These are phyloP conservation scores for Ophiocordyceps camponoti-rufipedis DNA, from an alignment of 2,329 filamentous ascomycete genomes.

Conservation along the genomic window DNA sequence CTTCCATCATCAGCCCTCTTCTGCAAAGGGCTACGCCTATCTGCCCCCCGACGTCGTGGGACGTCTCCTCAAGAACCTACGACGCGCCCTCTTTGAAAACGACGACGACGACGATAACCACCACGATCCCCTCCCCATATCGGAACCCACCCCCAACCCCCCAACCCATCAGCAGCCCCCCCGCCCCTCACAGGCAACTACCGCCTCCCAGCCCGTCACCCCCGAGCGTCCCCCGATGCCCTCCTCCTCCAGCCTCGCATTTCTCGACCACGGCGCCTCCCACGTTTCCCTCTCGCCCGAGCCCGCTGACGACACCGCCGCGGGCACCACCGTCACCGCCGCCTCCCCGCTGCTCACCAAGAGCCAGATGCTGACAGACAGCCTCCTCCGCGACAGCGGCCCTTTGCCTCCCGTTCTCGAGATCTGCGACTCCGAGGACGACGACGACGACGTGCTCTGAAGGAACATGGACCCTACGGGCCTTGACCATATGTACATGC, in stretches of 20 bases:
- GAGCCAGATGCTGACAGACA: slow-evolving; percentile 34
- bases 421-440: slow-evolving; percentile 20
- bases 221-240: slow-evolving; percentile 8
- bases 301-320: slow-evolving; percentile 3
- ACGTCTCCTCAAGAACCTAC: slow-evolving; percentile 38
- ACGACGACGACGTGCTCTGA: slow-evolving; percentile 6
- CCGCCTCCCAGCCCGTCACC: slow-evolving; percentile 16
- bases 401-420: slow-evolving; percentile 8
- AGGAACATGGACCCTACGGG: background rate
- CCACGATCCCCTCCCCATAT: background rate
- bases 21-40: slow-evolving; percentile 22
- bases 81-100: slow-evolving; percentile 26
- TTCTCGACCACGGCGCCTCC: slow-evolving; percentile 9
- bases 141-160: slow-evolving; percentile 1
- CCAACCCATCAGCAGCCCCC: slow-evolving; percentile 1
- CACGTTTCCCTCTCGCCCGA: slow-evolving; percentile 1
- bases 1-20: slow-evolving; percentile 26
- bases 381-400: slow-evolving; percentile 19
- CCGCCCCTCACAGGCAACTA: slow-evolving; percentile 18
- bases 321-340: background rate
- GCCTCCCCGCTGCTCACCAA: slow-evolving; percentile 29
- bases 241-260: slow-evolving; percentile 8
- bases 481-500: background rate
- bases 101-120: slow-evolving; percentile 5
- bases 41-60: slow-evolving; percentile 38